Percentiles rank a stretch among this genome's conserved stretches.
Conservation (phyloP, 345 rosid species). For the Brassica rapa region DNA sequence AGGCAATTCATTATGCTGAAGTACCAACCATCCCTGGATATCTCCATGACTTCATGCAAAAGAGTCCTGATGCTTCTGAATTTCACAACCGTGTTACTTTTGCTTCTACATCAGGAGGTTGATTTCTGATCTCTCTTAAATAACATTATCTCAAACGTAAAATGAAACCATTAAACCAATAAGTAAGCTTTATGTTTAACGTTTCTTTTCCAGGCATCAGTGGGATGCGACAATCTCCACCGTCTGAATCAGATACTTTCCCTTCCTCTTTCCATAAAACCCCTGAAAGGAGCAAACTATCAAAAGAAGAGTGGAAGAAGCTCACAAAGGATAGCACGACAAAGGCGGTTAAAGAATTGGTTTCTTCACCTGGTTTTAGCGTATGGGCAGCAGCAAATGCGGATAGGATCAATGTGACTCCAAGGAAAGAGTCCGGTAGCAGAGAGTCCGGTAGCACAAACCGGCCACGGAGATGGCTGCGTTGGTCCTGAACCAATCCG, state of each 20-base stretch:
- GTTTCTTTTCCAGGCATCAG: conserved; percentile 49
- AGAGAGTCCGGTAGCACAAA: conserved; percentile 24
- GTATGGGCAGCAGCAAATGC: conserved; percentile 79
- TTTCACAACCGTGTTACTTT: conserved; percentile 11
- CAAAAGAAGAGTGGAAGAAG: conserved; percentile 60
- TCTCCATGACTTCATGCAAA: conserved; percentile 41
- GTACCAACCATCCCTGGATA: conserved; percentile 45
- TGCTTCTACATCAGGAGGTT: conserved; percentile 37
- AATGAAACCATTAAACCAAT: conserved; percentile 16
- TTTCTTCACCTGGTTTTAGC: conserved; percentile 77
- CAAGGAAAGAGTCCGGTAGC: conserved; percentile 42
- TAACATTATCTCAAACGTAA: conserved; percentile 13
- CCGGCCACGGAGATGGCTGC: conserved; percentile 52
- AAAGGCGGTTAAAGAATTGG: conserved; percentile 71
- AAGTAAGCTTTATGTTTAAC: background rate
- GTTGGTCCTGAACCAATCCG: conserved; percentile 42
- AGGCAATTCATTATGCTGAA: conserved; percentile 48
- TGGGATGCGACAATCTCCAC: conserved; percentile 35
- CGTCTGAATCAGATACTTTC: conserved; percentile 49
- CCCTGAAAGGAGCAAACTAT: conserved; percentile 65
- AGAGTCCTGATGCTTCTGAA: conserved; percentile 42
- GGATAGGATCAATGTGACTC: conserved; percentile 70
- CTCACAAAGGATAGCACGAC: conserved; percentile 60
- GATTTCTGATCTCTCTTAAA: conserved; percentile 7
- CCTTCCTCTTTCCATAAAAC: conserved; percentile 71